Evolutionary conservation across 1,284 basidiomycete species (phyloP).

Genomic region (Apiotrichum porosum): DNA sequence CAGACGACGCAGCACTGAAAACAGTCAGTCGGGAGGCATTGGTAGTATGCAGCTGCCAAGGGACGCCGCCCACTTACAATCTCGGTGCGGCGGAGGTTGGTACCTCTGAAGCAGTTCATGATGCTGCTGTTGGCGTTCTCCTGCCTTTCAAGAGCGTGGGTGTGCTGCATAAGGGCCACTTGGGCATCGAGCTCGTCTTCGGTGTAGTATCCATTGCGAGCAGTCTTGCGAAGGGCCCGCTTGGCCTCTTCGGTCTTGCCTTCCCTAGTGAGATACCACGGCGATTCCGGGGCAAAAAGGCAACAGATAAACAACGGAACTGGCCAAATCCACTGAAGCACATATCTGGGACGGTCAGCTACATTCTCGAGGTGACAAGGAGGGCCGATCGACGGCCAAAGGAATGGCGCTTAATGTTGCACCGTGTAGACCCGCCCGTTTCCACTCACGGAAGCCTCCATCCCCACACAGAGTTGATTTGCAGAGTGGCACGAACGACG

Average conservation of each 20-base stretch:
- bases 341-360: too few relatives aligned
- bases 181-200: conserved; percentile 48
- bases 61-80: too few relatives aligned
- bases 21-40: too few relatives aligned
- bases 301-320: conserved; percentile 31
- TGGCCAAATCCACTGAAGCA: conserved; percentile 45
- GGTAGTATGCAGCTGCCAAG: too few relatives aligned
- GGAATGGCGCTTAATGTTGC: too few relatives aligned
- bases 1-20: neutral
- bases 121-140: conserved; percentile 38
- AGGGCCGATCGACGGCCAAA: too few relatives aligned
- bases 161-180: conserved; percentile 49
- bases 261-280: conserved; percentile 20
- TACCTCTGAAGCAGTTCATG: conserved; percentile 51
- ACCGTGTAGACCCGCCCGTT: too few relatives aligned
- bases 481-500: conserved; percentile 35
- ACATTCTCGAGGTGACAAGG: too few relatives aligned
- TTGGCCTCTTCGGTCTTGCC: conserved; percentile 50
- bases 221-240: conserved; percentile 45
- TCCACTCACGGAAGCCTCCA: too few relatives aligned
- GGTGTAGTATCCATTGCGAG: conserved; percentile 31
- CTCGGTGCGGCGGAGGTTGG: conserved; percentile 42
- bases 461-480: conserved; percentile 14
- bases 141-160: conserved; percentile 33
- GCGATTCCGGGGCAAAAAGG: conserved; percentile 23